Evolutionary conservation across 768 basidiomycete species (phyloP).

Genomic region (Thelephora aurantiotincta): DNA sequence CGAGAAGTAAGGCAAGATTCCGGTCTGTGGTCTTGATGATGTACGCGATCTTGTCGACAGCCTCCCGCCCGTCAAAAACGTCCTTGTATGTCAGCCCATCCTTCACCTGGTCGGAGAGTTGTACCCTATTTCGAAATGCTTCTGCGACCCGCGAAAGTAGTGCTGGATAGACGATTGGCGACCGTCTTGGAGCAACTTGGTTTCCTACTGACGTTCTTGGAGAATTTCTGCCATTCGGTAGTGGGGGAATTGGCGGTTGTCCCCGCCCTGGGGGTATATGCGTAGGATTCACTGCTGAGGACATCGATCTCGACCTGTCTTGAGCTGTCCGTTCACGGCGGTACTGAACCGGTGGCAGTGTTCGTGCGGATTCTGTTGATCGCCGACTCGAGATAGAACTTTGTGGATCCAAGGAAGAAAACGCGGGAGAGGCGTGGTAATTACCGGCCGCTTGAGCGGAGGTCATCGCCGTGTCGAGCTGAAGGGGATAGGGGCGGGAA

Average conservation of each 20-base stretch:
- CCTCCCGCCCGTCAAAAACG: constrained; percentile 92
- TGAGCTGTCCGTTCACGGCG: constrained; percentile 47
- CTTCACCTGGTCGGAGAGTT: constrained; percentile 69
- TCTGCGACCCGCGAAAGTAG: constrained; percentile 89
- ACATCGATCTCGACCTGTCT: constrained; percentile 70
- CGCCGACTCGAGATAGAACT: constrained; percentile 24
- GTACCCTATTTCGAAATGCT: constrained; percentile 77
- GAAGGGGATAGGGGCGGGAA: constrained; percentile 34
- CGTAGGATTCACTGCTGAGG: constrained; percentile 32
- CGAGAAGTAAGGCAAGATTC: constrained; percentile 88
- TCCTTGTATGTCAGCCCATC: constrained; percentile 95
- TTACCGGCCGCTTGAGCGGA: constrained; percentile 3
- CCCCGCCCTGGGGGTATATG: constrained; percentile 11
- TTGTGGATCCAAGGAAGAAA: constrained; percentile 22
- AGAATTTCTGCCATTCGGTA: constrained; percentile 18
- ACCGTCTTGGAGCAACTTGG: constrained; percentile 26
- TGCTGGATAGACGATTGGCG: constrained; percentile 88
- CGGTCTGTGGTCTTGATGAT: constrained; percentile 98
- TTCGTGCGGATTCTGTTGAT: constrained; percentile 59
- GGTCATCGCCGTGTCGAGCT: constrained; percentile 39
- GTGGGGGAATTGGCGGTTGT: constrained; percentile 14
- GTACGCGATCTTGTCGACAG: constrained; percentile 92
- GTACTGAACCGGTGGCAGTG: constrained; percentile 34
- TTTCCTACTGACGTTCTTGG: constrained; percentile 15
- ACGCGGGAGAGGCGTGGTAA: constrained; percentile 18